phyloP scores from a whole-genome alignment of 176 grass and related monocot genomes.

The Oryza longistaminata region DNA sequence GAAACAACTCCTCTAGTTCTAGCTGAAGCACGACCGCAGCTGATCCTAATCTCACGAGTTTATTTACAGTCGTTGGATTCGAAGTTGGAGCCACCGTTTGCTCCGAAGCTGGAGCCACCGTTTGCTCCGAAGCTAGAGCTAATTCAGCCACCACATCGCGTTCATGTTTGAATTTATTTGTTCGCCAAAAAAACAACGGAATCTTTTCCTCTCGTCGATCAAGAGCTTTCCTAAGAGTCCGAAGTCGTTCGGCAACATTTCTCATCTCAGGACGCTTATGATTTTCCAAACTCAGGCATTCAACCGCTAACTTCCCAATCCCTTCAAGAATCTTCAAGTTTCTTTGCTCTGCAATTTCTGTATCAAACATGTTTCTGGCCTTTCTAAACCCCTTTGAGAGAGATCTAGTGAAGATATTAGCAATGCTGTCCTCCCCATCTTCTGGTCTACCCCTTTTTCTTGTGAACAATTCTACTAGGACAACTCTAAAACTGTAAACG shows the following conservation, averaged over 20 bases:
- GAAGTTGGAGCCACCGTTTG: no score
- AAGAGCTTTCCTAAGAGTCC: background rate
- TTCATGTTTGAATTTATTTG: background rate
- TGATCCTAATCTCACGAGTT: no score
- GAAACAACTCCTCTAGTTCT: no score
- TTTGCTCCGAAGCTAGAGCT: no score
- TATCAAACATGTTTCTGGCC: background rate
- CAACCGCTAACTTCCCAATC: background rate
- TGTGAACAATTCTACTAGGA: background rate
- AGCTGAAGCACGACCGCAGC: no score
- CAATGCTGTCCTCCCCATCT: no score
- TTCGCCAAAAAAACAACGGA: background rate
- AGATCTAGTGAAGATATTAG: background rate
- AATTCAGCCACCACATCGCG: no score
- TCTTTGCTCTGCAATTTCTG: background rate
- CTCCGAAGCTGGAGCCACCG: no score
- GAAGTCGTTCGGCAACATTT: slow-evolving; percentile 3
- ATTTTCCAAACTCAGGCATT: slow-evolving; percentile 14
- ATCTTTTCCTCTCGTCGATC: background rate
- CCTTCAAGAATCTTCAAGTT: background rate
- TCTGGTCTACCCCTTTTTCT: background rate
- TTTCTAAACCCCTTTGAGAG: background rate
- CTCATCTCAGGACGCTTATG: background rate
- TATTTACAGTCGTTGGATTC: no score
- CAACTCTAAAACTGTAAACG: slow-evolving; percentile 34